Percentiles rank a stretch among this genome's conserved stretches.
These are phyloP conservation scores for Acaromyces ingoldii DNA, from an alignment of 1,284 basidiomycete genomes.

Conservation along the genomic window DNA sequence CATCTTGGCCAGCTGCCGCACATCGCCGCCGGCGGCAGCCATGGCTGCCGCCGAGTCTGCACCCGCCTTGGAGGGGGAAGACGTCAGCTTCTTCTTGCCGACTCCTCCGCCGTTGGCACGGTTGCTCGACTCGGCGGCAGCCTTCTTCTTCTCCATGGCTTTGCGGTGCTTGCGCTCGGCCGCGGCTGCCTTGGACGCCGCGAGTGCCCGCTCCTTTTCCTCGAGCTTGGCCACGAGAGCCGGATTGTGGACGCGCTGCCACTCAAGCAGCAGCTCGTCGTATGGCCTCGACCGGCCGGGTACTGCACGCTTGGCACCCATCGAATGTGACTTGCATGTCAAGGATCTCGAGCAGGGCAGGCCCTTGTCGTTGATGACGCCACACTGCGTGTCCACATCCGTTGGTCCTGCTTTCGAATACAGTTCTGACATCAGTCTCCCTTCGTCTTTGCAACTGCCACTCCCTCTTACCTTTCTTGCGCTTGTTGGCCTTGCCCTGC, in stretches of 20 bases:
- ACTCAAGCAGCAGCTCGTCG: conserved; percentile 74
- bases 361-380: conserved; percentile 93
- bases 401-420: conserved; percentile 19
- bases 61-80: background rate
- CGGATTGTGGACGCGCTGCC: conserved; percentile 86
- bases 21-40: background rate
- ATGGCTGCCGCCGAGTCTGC: background rate
- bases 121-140: conserved; percentile 12
- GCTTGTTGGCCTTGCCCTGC: conserved; percentile 23
- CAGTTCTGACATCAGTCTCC: background rate
- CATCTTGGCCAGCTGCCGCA: conserved; percentile 9
- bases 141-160: conserved; percentile 42
- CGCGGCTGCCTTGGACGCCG: conserved; percentile 33
- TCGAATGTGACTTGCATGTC: conserved; percentile 96
- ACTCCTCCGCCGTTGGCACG: conserved; percentile 3
- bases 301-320: conserved; percentile 92
- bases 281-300: conserved; percentile 77
- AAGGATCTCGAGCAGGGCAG: conserved; percentile 91
- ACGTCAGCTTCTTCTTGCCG: background rate
- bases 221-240: conserved; percentile 83
- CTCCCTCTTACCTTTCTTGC: background rate
- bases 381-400: conserved; percentile 88
- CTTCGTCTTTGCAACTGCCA: background rate
- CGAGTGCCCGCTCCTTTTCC: conserved; percentile 56
- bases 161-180: conserved; percentile 19